Percentiles rank a stretch among this genome's conserved stretches.
phyloP scores from a whole-genome alignment of 1,284 basidiomycete species.

The Ustilago bromivora region DNA sequence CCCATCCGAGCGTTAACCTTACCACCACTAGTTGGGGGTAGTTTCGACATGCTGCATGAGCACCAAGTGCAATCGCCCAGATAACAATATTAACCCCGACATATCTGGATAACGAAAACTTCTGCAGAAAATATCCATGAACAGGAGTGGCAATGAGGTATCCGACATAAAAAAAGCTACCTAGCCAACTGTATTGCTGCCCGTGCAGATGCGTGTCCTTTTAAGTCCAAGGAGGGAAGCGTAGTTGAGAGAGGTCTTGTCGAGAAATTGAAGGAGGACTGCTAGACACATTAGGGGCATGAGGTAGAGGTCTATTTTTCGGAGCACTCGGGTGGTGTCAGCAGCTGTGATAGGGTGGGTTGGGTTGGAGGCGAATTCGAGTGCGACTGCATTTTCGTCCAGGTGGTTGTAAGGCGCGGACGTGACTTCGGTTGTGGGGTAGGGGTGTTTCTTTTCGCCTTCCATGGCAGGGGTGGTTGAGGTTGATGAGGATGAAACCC shows the following conservation, averaged over 20 bases:
- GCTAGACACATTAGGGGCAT: constrained; percentile 62
- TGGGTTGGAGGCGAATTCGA: constrained; percentile 20
- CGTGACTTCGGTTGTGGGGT: neutral
- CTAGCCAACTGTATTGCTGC: constrained; percentile 64
- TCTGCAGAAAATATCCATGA: constrained; percentile 46
- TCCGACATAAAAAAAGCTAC: constrained; percentile 65
- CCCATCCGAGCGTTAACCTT: constrained; percentile 66
- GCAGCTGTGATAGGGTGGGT: constrained; percentile 16
- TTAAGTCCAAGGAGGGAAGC: constrained; percentile 62
- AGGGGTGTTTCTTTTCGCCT: neutral
- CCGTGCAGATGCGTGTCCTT: constrained; percentile 57
- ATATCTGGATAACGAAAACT: constrained; percentile 63
- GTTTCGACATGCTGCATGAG: constrained; percentile 60
- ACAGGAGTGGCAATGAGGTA: constrained; percentile 54
- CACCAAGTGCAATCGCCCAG: constrained; percentile 71
- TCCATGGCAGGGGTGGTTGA: neutral
- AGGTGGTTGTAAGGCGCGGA: neutral
- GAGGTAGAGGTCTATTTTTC: constrained; percentile 65
- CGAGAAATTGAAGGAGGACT: constrained; percentile 62
- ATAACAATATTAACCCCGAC: constrained; percentile 58
- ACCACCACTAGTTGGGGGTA: constrained; percentile 57
- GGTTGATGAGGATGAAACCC: neutral
- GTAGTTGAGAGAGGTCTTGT: constrained; percentile 64
- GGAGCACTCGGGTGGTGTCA: constrained; percentile 52
- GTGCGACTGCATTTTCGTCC: constrained; percentile 40